Evolutionary conservation across 805 yeast genomes (phyloP).

Genomic region (Metschnikowia aberdeeniae): DNA sequence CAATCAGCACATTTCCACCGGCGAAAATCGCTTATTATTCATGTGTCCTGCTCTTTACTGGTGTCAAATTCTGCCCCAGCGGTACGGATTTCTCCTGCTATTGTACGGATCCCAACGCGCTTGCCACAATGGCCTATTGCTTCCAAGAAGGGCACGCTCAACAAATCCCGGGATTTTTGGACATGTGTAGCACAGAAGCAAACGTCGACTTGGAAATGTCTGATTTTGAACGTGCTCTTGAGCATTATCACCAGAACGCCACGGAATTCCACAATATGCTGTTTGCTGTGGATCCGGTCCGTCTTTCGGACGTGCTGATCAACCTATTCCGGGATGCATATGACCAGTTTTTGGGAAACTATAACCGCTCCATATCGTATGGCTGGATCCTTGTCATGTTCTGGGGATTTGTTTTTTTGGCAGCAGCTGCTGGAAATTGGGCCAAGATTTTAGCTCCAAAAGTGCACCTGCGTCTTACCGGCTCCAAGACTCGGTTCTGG

Average conservation of each 20-base stretch:
- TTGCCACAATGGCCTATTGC: conserved; percentile 38
- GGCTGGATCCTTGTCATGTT: conserved; percentile 27
- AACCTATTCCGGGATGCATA: conserved; percentile 23
- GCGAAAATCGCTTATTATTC: conserved; percentile 28
- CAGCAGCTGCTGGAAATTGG: conserved; percentile 32
- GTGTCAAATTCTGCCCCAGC: conserved; percentile 20
- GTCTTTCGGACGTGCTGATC: conserved; percentile 21
- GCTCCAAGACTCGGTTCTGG: conserved; percentile 27
- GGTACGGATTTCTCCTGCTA: conserved; percentile 15
- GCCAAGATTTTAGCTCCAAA: conserved; percentile 26
- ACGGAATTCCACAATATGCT: not conserved
- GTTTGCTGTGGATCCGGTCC: conserved; percentile 20
- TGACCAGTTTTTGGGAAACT: conserved; percentile 39
- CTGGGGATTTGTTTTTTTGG: conserved; percentile 28
- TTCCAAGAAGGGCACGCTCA: conserved; percentile 23
- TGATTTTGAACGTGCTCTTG: conserved; percentile 20
- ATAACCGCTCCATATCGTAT: conserved; percentile 37
- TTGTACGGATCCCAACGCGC: conserved; percentile 29
- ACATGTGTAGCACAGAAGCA: conserved; percentile 22
- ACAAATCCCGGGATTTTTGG: conserved; percentile 23
- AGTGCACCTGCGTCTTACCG: conserved; percentile 18
- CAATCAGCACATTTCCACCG: conserved; percentile 27
- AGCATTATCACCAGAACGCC: conserved; percentile 7
- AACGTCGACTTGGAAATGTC: conserved; percentile 20
- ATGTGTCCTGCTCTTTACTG: conserved; percentile 25